Evolutionary conservation across 2,329 filamentous ascomycete genomes (phyloP), one percentile per base, ranked within the genome.

Genomic region (Penicillium sp.): DNA sequence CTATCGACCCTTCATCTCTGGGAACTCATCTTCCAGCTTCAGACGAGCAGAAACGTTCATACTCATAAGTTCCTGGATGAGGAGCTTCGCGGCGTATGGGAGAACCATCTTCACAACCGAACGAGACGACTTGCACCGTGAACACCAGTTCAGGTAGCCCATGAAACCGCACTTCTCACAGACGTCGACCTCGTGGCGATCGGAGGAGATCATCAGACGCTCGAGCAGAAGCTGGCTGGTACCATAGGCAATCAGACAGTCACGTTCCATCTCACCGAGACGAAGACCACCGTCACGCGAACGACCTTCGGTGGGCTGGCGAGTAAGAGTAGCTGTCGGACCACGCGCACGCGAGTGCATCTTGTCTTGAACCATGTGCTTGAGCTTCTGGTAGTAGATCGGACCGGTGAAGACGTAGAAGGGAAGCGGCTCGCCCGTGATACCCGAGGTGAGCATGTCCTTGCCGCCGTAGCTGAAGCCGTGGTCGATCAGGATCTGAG

Each of bases 281-380:
- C 94, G 87, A 39, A 99, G 79, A 71, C 94, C 94, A 73, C 94
- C 94, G 60, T 95, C 90, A 51, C 92, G 80, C 8, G 92, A 95
- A 63, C 94, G 85, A 79, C 94, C 94, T 76, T 99, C 94, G 0
- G 92, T 99, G 0, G 94, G 94, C 71, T 99, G 94, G 9, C 94
- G 86, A 0, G 94, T 99, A 24, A 99, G 80, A 58, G 96, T 94
- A 24, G 92, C 92, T 11, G 89, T 83, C 0, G 94, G 95, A 0
- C 95, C 95, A 13, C 90, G 87, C 2, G 92, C 86, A 55, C 94
- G 90, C 28, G 90, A 92, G 75, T 99, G 94, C 94, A 99, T 97
- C 77, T 99, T 99, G 71, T 99, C 94, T 72, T 97, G 92, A 4
- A 99, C 94, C 94, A 99, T 99, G 81, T 99, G 94, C 82, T 99